Percentiles rank a stretch among this genome's conserved stretches.
phyloP scores from a whole-genome alignment of 2,329 filamentous ascomycete species.

The Ceratocystis alfenasii region DNA sequence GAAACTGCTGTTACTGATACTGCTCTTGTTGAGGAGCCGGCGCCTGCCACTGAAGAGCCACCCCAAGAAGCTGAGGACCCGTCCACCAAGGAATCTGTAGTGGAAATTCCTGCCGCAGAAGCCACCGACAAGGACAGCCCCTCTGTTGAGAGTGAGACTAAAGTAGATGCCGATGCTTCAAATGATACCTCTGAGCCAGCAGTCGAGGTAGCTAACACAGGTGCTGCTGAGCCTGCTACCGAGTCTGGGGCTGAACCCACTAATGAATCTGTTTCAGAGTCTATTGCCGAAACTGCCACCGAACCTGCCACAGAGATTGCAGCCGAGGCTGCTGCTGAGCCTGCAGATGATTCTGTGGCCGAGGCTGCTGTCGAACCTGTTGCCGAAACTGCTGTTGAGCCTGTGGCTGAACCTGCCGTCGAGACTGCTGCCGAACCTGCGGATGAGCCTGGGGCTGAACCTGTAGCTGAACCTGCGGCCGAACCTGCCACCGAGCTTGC shows the following conservation, averaged over 20 bases:
- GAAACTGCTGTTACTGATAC: neutral
- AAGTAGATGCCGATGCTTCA: neutral
- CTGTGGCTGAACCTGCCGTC: no score
- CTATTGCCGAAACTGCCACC: neutral
- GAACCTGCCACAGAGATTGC: neutral
- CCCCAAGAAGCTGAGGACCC: neutral
- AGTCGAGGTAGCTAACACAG: neutral
- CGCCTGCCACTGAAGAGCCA: slow-evolving; percentile 12
- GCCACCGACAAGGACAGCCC: no score
- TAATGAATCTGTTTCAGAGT: neutral
- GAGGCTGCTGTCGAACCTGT: neutral
- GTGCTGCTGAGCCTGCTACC: neutral
- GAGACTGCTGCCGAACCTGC: no score
- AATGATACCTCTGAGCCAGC: neutral
- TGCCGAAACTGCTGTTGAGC: no score
- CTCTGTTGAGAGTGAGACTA: neutral
- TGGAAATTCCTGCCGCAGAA: neutral
- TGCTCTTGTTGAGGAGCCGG: slow-evolving; percentile 10
- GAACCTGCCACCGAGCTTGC: no score
- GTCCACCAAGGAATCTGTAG: neutral
- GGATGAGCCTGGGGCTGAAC: no score
- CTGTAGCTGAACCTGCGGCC: no score
- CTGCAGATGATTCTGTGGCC: neutral
- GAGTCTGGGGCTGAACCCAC: neutral
- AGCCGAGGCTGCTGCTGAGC: neutral